Percentiles rank a stretch among this genome's conserved stretches.
Conservation (phyloP, 2,329 filamentous ascomycete genomes). For the Trichoderma oligosporum region DNA sequence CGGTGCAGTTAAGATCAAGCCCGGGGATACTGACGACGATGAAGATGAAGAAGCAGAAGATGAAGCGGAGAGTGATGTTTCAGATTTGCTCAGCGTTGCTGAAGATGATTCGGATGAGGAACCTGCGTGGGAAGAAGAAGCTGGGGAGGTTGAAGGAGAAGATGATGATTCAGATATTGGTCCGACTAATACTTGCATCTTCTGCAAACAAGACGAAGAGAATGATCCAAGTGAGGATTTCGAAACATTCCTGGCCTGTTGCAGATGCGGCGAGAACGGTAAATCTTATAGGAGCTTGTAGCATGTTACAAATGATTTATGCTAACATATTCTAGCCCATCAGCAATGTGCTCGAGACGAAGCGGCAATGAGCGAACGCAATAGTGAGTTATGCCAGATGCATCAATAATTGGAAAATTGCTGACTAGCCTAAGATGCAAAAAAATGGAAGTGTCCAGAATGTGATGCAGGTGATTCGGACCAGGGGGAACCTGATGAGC, state of each 20-base stretch:
- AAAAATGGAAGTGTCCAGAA: conserved; percentile 51
- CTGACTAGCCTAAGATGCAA: conserved; percentile 38
- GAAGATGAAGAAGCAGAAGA: conserved; percentile 27
- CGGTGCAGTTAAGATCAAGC: conserved; percentile 54
- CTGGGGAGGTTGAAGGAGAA: conserved; percentile 55
- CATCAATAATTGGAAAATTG: background rate
- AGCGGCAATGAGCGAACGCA: conserved; percentile 36
- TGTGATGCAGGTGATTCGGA: conserved; percentile 39
- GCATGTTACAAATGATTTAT: background rate
- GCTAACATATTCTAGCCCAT: conserved; percentile 65
- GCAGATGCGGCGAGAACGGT: conserved; percentile 79
- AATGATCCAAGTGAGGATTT: conserved; percentile 78
- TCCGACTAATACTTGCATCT: conserved; percentile 53
- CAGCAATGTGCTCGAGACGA: conserved; percentile 80
- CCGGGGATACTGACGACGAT: conserved; percentile 44
- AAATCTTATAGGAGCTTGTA: conserved; percentile 34
- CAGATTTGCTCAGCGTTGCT: conserved; percentile 45
- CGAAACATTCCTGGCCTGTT: conserved; percentile 73
- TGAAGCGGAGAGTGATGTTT: conserved; percentile 48
- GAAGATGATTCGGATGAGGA: conserved; percentile 53
- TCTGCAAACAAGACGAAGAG: conserved; percentile 79
- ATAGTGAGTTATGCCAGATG: conserved; percentile 26
- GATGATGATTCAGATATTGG: conserved; percentile 55
- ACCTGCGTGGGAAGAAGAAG: conserved; percentile 53
- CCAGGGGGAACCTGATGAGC: conserved; percentile 28